Base-by-base conservation (phyloP, 2,329 filamentous ascomycete species). In the Talaromyces islandicus region DNA sequence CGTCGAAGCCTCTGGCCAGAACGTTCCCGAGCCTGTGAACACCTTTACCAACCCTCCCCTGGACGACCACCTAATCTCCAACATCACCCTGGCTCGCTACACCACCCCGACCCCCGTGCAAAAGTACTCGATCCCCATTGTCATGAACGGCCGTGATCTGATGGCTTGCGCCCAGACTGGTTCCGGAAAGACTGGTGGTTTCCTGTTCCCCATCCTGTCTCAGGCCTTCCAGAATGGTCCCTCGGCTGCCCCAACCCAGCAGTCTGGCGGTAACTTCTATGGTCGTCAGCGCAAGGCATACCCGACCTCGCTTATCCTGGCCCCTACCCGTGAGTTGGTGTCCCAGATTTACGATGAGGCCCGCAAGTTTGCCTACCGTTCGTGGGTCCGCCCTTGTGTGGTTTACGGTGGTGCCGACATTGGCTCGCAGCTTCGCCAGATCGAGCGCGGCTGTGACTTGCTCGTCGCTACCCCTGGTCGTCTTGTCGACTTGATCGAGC, bases 101-200 rank as follows among this genome's bases (percentile, higher is more conserved):
- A 92, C 93, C 78, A 88, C 92, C 52, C 94, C 94, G 59, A 99
- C 94, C 1, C 94, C 94, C 27, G 94, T 99, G 57, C 94, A 99
- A 81, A 99, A 99, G 79, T 97, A 99, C 83, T 97, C 94, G 4
- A 96, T 99, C 60, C 94, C 94, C 67, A 99, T 99, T 71, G 94
- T 99, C 74, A 96, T 96, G 90, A 89, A 88, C 69, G 94, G 94
- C 65, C 92, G 94, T 80, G 94, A 99, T 79, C 83, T 99, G 75
- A 99, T 99, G 94, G 94, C 94, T 78, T 99, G 94, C 83, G 94
- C 94, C 71, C 94, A 99, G 85, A 99, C 94, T 69, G 94, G 93
- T 88, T 99, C 94, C 72, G 94, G 94, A 84, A 99, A 99, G 86
- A 99, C 94, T 76, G 94, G 94, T 83, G 94, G 94, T 84, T 99